phyloP scores from a whole-genome alignment of 148 eudicot species.

The Chenopodium suecicum region DNA sequence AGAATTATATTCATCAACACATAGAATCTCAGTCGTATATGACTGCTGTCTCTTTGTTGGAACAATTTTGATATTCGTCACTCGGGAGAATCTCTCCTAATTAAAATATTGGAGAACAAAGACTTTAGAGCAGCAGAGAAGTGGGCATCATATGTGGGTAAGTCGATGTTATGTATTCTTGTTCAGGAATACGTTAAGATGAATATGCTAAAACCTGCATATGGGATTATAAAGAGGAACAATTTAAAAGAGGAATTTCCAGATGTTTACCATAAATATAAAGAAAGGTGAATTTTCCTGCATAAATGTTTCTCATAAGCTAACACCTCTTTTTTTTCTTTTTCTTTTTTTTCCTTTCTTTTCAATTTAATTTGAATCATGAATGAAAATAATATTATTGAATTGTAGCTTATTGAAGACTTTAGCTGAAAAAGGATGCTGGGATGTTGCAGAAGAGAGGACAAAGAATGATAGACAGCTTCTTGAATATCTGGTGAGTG shows the following conservation, averaged over 20 bases:
- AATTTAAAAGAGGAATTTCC: constrained; percentile 75
- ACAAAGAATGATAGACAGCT: constrained; percentile 58
- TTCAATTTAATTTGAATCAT: background rate
- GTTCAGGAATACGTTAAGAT: constrained; percentile 60
- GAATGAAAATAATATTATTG: constrained; percentile 19
- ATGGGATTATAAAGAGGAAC: constrained; percentile 72
- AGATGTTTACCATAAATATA: constrained; percentile 70
- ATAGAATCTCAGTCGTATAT: constrained; percentile 67
- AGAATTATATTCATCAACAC: constrained; percentile 53
- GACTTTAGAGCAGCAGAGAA: constrained; percentile 89
- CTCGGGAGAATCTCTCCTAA: constrained; percentile 63
- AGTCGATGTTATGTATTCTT: constrained; percentile 66
- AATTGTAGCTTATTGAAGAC: constrained; percentile 74
- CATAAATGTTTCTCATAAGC: constrained; percentile 14
- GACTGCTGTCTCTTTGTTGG: constrained; percentile 72
- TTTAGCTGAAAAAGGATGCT: constrained; percentile 91
- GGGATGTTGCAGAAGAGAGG: constrained; percentile 91
- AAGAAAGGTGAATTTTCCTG: constrained; percentile 65
- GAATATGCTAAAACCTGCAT: constrained; percentile 62
- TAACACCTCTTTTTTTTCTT: constrained; percentile 2
- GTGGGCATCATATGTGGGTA: constrained; percentile 92
- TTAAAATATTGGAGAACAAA: constrained; percentile 53
- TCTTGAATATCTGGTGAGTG: constrained; percentile 81
- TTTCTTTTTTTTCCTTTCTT: too few relatives aligned
- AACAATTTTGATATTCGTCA: constrained; percentile 63